Evolutionary conservation across 2,329 filamentous ascomycete species (phyloP).

Genomic region (Monosporascus cannonballus): DNA sequence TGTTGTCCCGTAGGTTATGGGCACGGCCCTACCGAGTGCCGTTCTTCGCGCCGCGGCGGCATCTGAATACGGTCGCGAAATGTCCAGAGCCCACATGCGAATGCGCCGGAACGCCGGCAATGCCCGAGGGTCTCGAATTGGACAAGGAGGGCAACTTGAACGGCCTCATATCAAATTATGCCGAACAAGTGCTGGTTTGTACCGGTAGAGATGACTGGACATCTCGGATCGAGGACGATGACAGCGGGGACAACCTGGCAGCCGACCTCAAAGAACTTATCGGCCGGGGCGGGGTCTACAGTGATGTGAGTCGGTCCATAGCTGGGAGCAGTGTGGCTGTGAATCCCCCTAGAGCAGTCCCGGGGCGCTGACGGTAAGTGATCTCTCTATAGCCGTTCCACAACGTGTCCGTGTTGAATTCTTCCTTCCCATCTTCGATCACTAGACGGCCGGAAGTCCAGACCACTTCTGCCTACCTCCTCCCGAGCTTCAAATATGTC

Average conservation of each 20-base stretch:
- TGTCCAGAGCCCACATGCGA: slow-evolving; percentile 74
- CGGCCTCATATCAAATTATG: slow-evolving; percentile 71
- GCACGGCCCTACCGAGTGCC: slow-evolving; percentile 1
- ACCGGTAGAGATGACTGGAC: slow-evolving; percentile 78
- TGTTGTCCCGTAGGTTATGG: slow-evolving; percentile 9
- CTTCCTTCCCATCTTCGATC: slow-evolving; percentile 62
- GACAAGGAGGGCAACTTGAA: slow-evolving; percentile 65
- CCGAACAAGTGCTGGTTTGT: slow-evolving; percentile 77
- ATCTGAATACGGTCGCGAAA: slow-evolving; percentile 34
- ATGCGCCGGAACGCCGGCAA: slow-evolving; percentile 60
- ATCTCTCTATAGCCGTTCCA: slow-evolving; percentile 63
- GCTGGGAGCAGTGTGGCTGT: too few species aligned
- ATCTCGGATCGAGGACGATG: slow-evolving; percentile 79
- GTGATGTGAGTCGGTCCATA: slow-evolving; percentile 49
- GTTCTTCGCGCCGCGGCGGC: slow-evolving; percentile 1
- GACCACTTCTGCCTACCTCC: slow-evolving; percentile 64
- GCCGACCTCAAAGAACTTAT: slow-evolving; percentile 66
- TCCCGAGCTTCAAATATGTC: slow-evolving; percentile 80
- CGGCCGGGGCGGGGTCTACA: slow-evolving; percentile 58
- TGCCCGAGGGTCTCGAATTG: slow-evolving; percentile 66
- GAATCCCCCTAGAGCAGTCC: too few species aligned
- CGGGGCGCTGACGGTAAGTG: slow-evolving; percentile 27
- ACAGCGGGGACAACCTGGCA: slow-evolving; percentile 58
- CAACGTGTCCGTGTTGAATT: slow-evolving; percentile 69
- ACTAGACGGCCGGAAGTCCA: slow-evolving; percentile 39